Conservation (phyloP, 2,329 filamentous ascomycete species). For the Chaetomium strumarium region DNA sequence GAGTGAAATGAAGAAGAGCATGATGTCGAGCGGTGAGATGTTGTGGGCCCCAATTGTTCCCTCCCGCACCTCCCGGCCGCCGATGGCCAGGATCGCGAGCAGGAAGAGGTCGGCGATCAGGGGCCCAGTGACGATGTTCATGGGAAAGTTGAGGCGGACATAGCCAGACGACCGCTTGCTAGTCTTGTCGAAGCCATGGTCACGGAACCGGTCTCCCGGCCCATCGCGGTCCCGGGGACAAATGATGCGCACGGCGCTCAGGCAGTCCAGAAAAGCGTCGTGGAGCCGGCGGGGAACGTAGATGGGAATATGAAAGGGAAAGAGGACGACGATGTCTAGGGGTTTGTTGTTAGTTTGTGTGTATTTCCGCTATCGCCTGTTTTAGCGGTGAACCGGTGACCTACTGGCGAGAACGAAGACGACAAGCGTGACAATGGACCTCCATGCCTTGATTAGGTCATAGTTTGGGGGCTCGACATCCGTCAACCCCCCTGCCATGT, state of each 20-base stretch:
- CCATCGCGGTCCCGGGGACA: constrained; percentile 32
- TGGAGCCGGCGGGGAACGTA: constrained; percentile 49
- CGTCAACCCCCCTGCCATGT: constrained; percentile 5
- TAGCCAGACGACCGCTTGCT: constrained; percentile 33
- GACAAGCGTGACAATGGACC: constrained; percentile 64
- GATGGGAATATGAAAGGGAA: constrained; percentile 61
- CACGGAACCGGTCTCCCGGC: constrained; percentile 20
- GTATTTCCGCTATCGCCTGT: neutral
- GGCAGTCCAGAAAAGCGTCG: constrained; percentile 37
- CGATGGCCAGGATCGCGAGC: constrained; percentile 63
- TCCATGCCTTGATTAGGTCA: constrained; percentile 55
- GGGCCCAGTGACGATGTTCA: constrained; percentile 67
- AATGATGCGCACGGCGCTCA: constrained; percentile 48
- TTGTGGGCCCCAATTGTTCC: constrained; percentile 60
- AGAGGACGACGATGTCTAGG: constrained; percentile 62
- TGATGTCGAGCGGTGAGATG: constrained; percentile 66
- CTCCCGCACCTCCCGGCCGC: constrained; percentile 58
- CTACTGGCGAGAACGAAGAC: constrained; percentile 65
- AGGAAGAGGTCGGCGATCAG: constrained; percentile 66
- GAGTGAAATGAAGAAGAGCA: constrained; percentile 67
- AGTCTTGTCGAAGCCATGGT: constrained; percentile 23
- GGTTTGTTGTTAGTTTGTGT: neutral
- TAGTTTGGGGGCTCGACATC: constrained; percentile 33
- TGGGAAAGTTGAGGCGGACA: constrained; percentile 51
- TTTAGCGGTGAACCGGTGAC: constrained; percentile 29